These are phyloP conservation scores for Tolypocladium album DNA, from an alignment of 2,329 filamentous ascomycete species.

Conservation along the genomic window DNA sequence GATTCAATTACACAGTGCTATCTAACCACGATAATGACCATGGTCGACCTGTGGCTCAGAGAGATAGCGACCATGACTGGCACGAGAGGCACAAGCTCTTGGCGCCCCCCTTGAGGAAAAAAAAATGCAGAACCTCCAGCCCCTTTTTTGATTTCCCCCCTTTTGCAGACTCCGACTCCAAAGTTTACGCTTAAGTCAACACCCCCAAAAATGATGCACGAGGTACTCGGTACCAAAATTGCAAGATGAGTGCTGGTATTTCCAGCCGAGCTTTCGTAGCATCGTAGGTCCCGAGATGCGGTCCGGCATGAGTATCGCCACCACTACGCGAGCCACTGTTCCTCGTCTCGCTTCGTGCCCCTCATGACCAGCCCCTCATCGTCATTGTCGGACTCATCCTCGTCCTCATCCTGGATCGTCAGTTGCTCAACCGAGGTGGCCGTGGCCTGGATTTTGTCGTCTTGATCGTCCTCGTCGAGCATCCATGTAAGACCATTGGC, in stretches of 20 bases:
- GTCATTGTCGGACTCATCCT: slow-evolving; percentile 37
- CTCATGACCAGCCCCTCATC: slow-evolving; percentile 50
- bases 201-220: neutral
- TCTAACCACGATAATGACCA: neutral
- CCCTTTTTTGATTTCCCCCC: neutral
- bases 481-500: slow-evolving; percentile 94
- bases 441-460: slow-evolving; percentile 23
- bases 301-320: too few relatives aligned
- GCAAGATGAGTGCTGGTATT: neutral
- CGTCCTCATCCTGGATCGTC: slow-evolving; percentile 29
- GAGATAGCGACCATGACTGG: neutral
- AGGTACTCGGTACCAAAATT: neutral
- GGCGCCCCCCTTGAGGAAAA: neutral
- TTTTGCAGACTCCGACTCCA: neutral
- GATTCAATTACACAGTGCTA: neutral
- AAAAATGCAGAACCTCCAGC: neutral
- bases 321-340: slow-evolving; percentile 45
- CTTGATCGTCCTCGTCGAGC: slow-evolving; percentile 44
- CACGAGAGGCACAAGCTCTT: neutral
- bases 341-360: slow-evolving; percentile 44
- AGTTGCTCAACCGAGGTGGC: slow-evolving; percentile 26
- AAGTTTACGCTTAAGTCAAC: neutral
- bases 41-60: neutral
- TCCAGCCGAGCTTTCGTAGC: neutral
- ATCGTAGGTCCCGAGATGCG: neutral